A percentile compares a stretch with the other conserved stretches of the same genome.
These are phyloP conservation scores for Trichophaea hybrida DNA, from an alignment of 2,329 filamentous ascomycete genomes.

Conservation along the genomic window DNA sequence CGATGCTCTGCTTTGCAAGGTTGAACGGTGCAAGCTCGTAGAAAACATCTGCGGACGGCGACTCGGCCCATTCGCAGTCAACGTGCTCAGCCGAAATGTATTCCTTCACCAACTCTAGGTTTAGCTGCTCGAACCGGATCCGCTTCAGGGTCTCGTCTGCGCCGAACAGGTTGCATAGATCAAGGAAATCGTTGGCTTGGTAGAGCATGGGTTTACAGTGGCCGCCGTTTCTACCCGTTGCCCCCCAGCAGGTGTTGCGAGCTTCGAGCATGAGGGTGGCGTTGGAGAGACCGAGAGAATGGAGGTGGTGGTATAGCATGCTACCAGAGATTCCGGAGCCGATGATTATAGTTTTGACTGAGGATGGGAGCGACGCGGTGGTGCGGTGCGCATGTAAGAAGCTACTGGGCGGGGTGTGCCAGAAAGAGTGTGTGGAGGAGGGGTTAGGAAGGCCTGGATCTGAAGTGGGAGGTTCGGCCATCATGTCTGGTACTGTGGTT, in stretches of 20 bases:
- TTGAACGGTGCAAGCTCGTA: slow-evolving; percentile 43
- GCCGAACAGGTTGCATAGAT: slow-evolving; percentile 25
- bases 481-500: background rate
- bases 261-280: slow-evolving; percentile 60
- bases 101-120: slow-evolving; percentile 45
- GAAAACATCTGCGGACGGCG: slow-evolving; percentile 50
- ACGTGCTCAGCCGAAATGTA: slow-evolving; percentile 45
- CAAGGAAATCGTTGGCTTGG: slow-evolving; percentile 44
- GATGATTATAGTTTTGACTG: slow-evolving; percentile 55
- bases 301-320: slow-evolving; percentile 51
- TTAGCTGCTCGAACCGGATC: slow-evolving; percentile 53
- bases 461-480: slow-evolving; percentile 2
- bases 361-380: slow-evolving; percentile 46
- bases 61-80: slow-evolving; percentile 53
- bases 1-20: slow-evolving; percentile 39
- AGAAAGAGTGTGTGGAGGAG: slow-evolving; percentile 53
- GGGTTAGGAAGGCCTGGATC: slow-evolving; percentile 44
- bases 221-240: slow-evolving; percentile 58
- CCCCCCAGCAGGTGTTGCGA: slow-evolving; percentile 65
- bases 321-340: slow-evolving; percentile 66
- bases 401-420: slow-evolving; percentile 54
- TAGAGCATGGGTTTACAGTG: slow-evolving; percentile 65
- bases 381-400: slow-evolving; percentile 53
- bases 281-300: slow-evolving; percentile 29
- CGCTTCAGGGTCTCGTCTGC: slow-evolving; percentile 20